Evolutionary conservation across 441 rosid genomes (phyloP), one percentile per base, ranked within the genome.

Genomic region (Eruca vesicaria): DNA sequence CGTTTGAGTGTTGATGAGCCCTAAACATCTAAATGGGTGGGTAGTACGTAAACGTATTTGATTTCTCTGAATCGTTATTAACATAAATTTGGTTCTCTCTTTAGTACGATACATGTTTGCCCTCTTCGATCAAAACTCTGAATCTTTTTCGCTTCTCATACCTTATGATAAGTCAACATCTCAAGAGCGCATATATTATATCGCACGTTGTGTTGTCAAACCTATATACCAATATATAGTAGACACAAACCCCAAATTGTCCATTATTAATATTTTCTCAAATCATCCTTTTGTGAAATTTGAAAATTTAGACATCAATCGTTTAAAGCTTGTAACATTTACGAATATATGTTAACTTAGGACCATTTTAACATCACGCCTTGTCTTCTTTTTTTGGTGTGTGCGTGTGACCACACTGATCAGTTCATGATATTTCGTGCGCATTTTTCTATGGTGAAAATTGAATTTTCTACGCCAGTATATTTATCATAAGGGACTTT

Each of bases 351-450:
- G 58, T 53, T 23, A 53, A 53, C 58, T 53, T 53, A 77, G 80
- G 80, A 76, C 76, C 80, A 77, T 77, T 56, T 70, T 71, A 77
- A 64, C 67, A 77, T 77, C 80, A 77, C 72, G 76, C 80, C 56
- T 70, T 71, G 76, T 70, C 72, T 71, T 57, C 56, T 18, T 50
- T 50, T 18, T 50, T 50, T 50, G 55, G 56, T 21, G 28, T n/a
- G 48, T 73, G 60, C 35, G 41, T 19, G 63, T 71, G 75, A 65
- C 71, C 80, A 77, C 76, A 58, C 61, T 65, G 26, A 23, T 23
- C 56, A 3, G 72, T 64, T 71, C 76, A 63, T 48, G 58, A 26
- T 68, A 16, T 21, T 56, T 57, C 21, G 41, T 63, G 33, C 66
- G 53, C 71, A 69, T 76, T 60, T n/a, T 76, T 12, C 11, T 23